phyloP scores from a whole-genome alignment of 345 rosid genomes.

The Citrus mangshanensis region DNA sequence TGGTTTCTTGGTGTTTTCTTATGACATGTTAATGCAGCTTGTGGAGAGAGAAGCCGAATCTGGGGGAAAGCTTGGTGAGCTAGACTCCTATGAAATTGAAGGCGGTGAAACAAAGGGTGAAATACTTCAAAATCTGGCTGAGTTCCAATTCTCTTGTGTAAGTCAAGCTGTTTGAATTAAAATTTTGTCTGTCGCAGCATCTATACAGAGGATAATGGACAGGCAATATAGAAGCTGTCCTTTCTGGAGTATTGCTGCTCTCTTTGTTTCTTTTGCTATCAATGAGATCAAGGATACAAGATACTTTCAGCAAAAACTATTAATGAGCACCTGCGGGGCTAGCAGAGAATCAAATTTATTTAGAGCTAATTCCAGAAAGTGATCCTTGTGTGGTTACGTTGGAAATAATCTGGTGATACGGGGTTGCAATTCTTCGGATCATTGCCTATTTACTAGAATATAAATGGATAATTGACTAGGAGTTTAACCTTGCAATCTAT shows the following conservation, averaged over 20 bases:
- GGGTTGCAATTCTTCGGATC: background rate
- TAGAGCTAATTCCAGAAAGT: background rate
- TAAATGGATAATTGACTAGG: background rate
- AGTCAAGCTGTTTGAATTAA: constrained; percentile 28
- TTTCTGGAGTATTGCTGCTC: background rate
- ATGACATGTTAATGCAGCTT: constrained; percentile 37
- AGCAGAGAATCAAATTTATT: background rate
- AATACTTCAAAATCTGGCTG: constrained; percentile 84
- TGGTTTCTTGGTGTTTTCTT: constrained; percentile 1
- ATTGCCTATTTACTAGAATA: background rate
- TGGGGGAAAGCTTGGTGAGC: constrained; percentile 88
- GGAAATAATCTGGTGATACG: background rate
- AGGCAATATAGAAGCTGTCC: background rate
- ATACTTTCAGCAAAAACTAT: background rate
- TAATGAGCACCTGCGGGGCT: background rate
- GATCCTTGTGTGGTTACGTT: background rate
- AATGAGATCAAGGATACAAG: background rate
- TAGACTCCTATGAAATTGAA: constrained; percentile 94
- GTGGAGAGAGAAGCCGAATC: constrained; percentile 85
- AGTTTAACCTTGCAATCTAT: background rate
- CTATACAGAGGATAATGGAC: background rate
- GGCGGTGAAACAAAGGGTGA: constrained; percentile 94
- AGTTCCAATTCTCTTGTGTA: constrained; percentile 98
- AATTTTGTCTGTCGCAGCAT: background rate
- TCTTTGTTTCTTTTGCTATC: background rate